A percentile compares a stretch with the other conserved stretches of the same genome.
These are phyloP conservation scores for Microsporum audouinii DNA, from an alignment of 2,329 filamentous ascomycete species.

Conservation along the genomic window DNA sequence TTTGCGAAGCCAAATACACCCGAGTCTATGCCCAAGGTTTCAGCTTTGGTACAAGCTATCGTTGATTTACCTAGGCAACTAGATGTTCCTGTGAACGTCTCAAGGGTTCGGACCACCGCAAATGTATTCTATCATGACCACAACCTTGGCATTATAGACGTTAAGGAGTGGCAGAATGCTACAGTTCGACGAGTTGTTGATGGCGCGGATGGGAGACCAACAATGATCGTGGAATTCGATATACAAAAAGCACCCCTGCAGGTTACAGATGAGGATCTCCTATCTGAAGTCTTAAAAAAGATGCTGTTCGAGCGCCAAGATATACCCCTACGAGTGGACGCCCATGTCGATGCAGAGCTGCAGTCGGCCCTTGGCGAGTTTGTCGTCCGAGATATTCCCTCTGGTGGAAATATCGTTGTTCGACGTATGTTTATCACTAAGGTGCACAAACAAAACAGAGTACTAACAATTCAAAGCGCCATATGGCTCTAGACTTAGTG, in stretches of 20 bases:
- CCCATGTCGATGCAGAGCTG: conserved; percentile 71
- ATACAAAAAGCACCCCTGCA: conserved; percentile 70
- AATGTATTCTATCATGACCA: conserved; percentile 67
- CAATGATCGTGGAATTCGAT: conserved; percentile 61
- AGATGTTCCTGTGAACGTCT: conserved; percentile 72
- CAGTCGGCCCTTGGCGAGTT: conserved; percentile 71
- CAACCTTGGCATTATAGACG: conserved; percentile 69
- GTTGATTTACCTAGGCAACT: conserved; percentile 73
- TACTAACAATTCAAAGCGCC: conserved; percentile 41
- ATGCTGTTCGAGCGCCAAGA: conserved; percentile 62
- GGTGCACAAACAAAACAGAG: background rate
- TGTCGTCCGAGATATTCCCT: conserved; percentile 71
- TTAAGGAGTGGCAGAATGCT: conserved; percentile 72
- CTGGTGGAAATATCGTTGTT: conserved; percentile 71
- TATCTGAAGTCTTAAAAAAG: conserved; percentile 68
- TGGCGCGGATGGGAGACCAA: conserved; percentile 46
- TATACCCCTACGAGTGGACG: conserved; percentile 62
- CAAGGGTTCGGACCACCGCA: conserved; percentile 61
- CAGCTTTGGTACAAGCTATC: conserved; percentile 68
- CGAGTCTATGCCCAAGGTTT: conserved; percentile 64
- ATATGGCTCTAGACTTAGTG: conserved; percentile 41
- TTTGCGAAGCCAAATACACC: conserved; percentile 64
- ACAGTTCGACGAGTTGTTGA: conserved; percentile 61
- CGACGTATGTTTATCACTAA: conserved; percentile 62
- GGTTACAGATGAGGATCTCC: conserved; percentile 67